Base-by-base conservation (phyloP, 768 basidiomycete genomes). In the Calocera viscosa region DNA sequence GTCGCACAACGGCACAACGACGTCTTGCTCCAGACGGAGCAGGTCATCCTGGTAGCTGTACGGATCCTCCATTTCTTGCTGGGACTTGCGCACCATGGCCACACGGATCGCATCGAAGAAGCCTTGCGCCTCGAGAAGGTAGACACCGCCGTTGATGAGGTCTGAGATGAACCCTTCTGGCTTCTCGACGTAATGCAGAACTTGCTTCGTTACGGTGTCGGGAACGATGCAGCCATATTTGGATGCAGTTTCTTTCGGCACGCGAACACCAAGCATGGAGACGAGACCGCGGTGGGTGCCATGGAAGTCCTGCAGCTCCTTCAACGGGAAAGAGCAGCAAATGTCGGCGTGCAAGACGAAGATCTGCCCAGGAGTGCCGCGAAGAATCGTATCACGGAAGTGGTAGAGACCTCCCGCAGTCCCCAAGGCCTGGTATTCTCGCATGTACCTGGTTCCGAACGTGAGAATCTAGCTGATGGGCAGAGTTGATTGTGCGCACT, bases 321-420 rank as follows among this genome's bases (percentile, higher is more conserved):
- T 41, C 41, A 77, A 69, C 0, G 77, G 76, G 73, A 76, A 80
- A 17, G 72, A 74, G 65, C 75, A 79, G 69, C 76, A 77, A 69
- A 80, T 74, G 68, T 80, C 79, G 68, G 77, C 77, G 71, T 80
- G 78, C 69, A 78, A 75, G 70, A 80, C 77, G 70, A 78, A 79
- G 72, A 80, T 74, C 69, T 77, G 74, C 26, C 71, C 74, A 63
- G 71, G 78, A 74, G 67, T 73, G 67, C 68, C 76, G 43, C 68
- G 69, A 71, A 77, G 74, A 67, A 79, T 77, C 3, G 74, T 70
- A 68, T 79, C 78, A 65, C 77, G 75, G 75, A 78, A 68, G 60
- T 70, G 71, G 67, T 69, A 70, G 16, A 69, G 40, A 2, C 68
- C 69, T 41, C 78, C 78, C 11, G 79, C 79, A 1, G 78, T 79